Base-by-base conservation (phyloP, 345 rosid species). In the Abelmoschus esculentus region DNA sequence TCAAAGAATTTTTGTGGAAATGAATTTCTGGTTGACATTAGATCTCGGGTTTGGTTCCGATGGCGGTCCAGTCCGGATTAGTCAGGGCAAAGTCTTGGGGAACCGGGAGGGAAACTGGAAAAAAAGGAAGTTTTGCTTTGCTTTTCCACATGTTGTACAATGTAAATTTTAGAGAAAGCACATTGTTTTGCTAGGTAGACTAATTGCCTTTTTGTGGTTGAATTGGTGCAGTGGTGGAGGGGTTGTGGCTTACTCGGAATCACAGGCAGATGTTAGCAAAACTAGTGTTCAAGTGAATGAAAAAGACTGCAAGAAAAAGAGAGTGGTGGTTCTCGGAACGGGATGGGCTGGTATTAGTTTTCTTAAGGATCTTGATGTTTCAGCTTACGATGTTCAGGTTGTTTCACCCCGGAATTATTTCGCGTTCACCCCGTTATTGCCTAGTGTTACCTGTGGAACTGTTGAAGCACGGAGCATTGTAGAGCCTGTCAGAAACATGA, bases 331-430 rank as follows among this genome's bases (percentile, higher is more conserved):
- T 8, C 97, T 92, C 56, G 98, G 99, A 52, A 95, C 99, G 38
- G 99, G 98, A 73, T 95, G 98, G 99, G 99, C 92, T 6, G 96
- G 89, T 28, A 86, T 83, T 66, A 87, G 93, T 77, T 95, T 95
- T 81, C 87, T 95, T n/a, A 91, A 90, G 74, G 86, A 85, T 75
- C 85, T 95, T 10, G 91, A 95, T 31, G 73, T 82, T 70, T 82
- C 96, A 38, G 73, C 76, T 40, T 87, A 90, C 29, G 91, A 92
- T 69, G 90, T 95, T 77, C 89, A 90, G 74, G 92, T 92, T 79
- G 85, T 92, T 70, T 95, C 99, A 38, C 99, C 99, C 1, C 76
- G 89, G 69, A 95, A 95, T 80, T 95, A 95, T 79, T 95, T 95
- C 80, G 97, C 96, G 15, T 95, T 95, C 74, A 92, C 97, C 28